Evolutionary conservation across 1,284 basidiomycete species (phyloP).

Genomic region (Ganoderma lingzhi): DNA sequence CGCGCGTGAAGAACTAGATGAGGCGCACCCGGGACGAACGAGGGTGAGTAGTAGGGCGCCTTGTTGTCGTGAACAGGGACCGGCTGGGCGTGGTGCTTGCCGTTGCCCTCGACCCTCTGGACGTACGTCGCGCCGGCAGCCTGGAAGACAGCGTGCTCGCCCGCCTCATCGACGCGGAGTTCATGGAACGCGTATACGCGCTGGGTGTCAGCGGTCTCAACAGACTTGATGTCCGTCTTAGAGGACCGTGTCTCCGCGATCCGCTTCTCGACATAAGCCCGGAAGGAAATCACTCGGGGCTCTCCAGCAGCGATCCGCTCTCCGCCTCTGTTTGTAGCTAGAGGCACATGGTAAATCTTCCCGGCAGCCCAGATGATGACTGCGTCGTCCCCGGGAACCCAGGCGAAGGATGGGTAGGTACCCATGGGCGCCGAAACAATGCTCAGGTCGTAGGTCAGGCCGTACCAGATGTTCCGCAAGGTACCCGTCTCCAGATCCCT

Average conservation of each 20-base stretch:
- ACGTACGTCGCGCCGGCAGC: conserved; percentile 62
- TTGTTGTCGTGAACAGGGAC: conserved; percentile 58
- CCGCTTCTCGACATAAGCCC: conserved; percentile 65
- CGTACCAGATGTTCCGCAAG: conserved; percentile 71
- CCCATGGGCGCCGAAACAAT: conserved; percentile 75
- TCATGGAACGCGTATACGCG: conserved; percentile 68
- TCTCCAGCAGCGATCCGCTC: conserved; percentile 54
- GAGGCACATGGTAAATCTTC: conserved; percentile 68
- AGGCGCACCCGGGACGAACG: conserved; percentile 58
- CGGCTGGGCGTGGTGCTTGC: conserved; percentile 36
- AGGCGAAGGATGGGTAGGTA: conserved; percentile 77
- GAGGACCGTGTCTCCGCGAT: conserved; percentile 65
- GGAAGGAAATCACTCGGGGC: conserved; percentile 63
- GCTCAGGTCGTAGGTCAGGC: conserved; percentile 71
- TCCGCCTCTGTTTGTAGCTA: conserved; percentile 55
- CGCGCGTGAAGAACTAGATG: conserved; percentile 67
- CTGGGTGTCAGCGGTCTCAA: conserved; percentile 63
- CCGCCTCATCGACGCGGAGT: conserved; percentile 60
- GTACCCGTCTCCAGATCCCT: conserved; percentile 75
- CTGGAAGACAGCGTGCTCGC: conserved; percentile 61
- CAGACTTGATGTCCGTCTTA: conserved; percentile 53
- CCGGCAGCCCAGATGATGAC: conserved; percentile 79
- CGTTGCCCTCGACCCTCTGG: conserved; percentile 48
- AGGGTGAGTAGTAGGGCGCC: conserved; percentile 72
- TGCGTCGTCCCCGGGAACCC: conserved; percentile 66